Conservation (phyloP, 2,329 filamentous ascomycete genomes). For the Penicillium thymicola region DNA sequence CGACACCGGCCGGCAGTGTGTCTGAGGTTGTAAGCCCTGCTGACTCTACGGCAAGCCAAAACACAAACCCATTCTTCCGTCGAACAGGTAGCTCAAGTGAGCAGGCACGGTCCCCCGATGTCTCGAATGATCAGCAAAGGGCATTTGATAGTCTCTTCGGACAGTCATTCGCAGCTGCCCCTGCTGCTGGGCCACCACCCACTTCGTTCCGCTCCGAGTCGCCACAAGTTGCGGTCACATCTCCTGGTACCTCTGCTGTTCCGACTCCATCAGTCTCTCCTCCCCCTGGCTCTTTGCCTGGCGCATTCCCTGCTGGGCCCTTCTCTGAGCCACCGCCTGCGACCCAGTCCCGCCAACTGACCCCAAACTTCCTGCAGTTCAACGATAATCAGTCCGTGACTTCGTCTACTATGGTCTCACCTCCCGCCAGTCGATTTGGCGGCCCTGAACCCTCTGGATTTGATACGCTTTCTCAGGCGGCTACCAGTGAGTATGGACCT, state of each 20-base stretch:
- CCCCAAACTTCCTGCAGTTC: conserved; percentile 71
- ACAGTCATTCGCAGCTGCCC: conserved; percentile 54
- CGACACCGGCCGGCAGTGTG: conserved; percentile 35
- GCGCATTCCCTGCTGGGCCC: conserved; percentile 21
- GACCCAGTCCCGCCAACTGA: conserved; percentile 73
- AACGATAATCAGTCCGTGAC: conserved; percentile 65
- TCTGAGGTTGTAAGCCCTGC: conserved; percentile 65
- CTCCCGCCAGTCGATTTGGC: conserved; percentile 64
- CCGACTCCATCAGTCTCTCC: conserved; percentile 64
- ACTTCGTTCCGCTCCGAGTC: conserved; percentile 61
- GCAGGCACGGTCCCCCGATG: conserved; percentile 48
- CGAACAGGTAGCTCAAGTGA: conserved; percentile 48
- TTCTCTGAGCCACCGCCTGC: conserved; percentile 54
- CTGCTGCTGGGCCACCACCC: conserved; percentile 47
- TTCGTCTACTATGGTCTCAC: conserved; percentile 75
- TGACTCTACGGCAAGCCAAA: conserved; percentile 59
- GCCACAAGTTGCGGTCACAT: conserved; percentile 42
- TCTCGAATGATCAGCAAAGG: conserved; percentile 54
- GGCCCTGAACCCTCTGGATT: conserved; percentile 46
- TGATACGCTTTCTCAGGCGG: conserved; percentile 43
- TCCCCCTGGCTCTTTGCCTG: conserved; percentile 41
- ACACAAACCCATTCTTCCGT: conserved; percentile 94
- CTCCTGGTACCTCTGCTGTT: conserved; percentile 46
- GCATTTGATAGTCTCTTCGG: conserved; percentile 87
- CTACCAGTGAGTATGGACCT: conserved; percentile 37